Evolutionary conservation across 768 basidiomycete genomes (phyloP).

Genomic region (Termitomyces sp.): DNA sequence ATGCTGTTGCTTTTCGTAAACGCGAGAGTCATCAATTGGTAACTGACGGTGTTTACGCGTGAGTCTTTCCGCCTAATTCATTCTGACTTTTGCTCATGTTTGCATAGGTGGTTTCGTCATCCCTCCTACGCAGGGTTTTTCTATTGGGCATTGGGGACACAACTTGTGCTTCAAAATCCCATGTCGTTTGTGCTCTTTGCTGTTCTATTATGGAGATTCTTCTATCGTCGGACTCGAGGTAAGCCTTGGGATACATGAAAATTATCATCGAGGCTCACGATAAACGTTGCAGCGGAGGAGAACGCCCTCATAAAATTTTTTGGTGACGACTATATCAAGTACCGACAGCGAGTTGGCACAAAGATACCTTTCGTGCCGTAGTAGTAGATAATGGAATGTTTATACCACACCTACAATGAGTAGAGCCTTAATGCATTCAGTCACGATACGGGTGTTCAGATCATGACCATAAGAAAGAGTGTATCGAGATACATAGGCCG

Average conservation of each 20-base stretch:
- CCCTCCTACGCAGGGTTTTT: constrained; percentile 97
- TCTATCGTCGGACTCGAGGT: constrained; percentile 77
- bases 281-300: constrained; percentile 66
- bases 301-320: constrained; percentile 78
- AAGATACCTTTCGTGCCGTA: constrained; percentile 83
- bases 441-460: background rate
- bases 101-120: constrained; percentile 75
- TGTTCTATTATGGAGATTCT: constrained; percentile 80
- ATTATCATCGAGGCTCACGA: constrained; percentile 1
- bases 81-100: background rate
- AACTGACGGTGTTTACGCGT: constrained; percentile 88
- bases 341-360: constrained; percentile 75
- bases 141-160: constrained; percentile 96
- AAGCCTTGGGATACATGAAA: constrained; percentile 21
- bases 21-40: constrained; percentile 73
- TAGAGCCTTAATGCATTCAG: background rate
- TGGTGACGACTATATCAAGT: constrained; percentile 78
- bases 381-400: background rate
- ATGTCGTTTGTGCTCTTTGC: constrained; percentile 63
- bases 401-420: background rate
- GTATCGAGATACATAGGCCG: constrained; percentile 6
- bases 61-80: constrained; percentile 22
- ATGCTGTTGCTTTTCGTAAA: constrained; percentile 76
- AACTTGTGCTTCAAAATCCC: constrained; percentile 86
- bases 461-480: constrained; percentile 8